These are phyloP conservation scores for Pneumocystis jirovecii DNA, from an alignment of 1,139 yeast genomes.

Conservation along the genomic window DNA sequence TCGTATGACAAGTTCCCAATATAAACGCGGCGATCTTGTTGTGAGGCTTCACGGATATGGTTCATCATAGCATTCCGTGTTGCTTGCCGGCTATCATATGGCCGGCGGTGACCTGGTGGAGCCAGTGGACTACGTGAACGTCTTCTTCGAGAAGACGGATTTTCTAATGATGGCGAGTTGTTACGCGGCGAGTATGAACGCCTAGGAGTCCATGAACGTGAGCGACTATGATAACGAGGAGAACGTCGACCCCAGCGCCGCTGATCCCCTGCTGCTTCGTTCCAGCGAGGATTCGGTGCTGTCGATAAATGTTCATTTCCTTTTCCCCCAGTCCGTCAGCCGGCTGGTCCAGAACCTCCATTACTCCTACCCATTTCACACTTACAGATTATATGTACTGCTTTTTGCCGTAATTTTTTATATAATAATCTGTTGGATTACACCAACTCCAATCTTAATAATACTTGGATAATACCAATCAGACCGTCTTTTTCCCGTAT, in stretches of 20 bases:
- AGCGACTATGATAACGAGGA: background rate
- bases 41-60: constrained; percentile 5
- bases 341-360: background rate
- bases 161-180: background rate
- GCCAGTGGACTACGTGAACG: background rate
- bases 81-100: background rate
- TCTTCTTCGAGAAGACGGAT: background rate
- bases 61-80: background rate
- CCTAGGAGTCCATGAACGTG: background rate
- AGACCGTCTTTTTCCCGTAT: background rate
- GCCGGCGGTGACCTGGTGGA: background rate
- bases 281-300: background rate
- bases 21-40: constrained; percentile 29
- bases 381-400: background rate
- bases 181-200: background rate
- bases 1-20: constrained; percentile 52
- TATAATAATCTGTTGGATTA: background rate
- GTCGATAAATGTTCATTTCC: background rate
- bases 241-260: background rate
- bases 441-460: background rate
- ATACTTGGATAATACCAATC: background rate
- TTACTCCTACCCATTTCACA: background rate
- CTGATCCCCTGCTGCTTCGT: background rate
- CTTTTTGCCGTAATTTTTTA: background rate
- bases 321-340: background rate